Base-by-base conservation (phyloP, 257 asterid genomes). In the Hygrophila difformis region DNA sequence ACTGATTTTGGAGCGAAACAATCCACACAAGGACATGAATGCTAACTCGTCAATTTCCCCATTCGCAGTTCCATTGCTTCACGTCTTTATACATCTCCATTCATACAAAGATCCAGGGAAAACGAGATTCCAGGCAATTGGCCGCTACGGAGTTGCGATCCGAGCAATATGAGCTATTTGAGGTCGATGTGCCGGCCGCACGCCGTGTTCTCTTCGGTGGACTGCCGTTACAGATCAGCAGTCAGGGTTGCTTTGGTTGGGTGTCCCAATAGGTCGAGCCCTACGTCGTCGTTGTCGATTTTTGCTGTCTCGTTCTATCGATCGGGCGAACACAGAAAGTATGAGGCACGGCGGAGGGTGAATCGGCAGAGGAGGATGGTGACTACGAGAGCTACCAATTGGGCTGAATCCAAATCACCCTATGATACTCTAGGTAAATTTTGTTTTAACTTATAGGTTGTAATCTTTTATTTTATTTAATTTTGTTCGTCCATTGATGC, bases 351-450 rank as follows among this genome's bases (percentile, higher is more conserved):
- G 59, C 55, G 44, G 53, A 66, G 75, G 60, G 68, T 72, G 67
- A 77, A 80, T 63, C 84, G 80, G 39, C 94, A 82, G 62, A 63
- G 92, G 69, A 66, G 85, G 61, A 82, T 73, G 80, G 91, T 70
- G 49, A 73, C 84, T 16, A 82, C 86, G 8, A 74, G 60, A 73
- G 87, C 93, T 58, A 72, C 84, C 19, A 75, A 82, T 67, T 89
- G 98, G 96, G 67, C 84, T 0, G 80, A 71, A 29, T 56, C 82
- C 45, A 89, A 75, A 53, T 84, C 97, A 40, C 97, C 97, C 0
- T 84, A 89, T 31, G 82, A 89, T 68, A 82, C 89, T 44, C 79
- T 84, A 1, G 94, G 96, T 89, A 65, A 34, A 2, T 48, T 3
- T 35, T 35, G 6, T 19, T 22, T 3, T 9, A 13, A 8, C 16